These are phyloP conservation scores for Aspergillus carbonarius DNA, from an alignment of 2,329 filamentous ascomycete species.

Conservation along the genomic window DNA sequence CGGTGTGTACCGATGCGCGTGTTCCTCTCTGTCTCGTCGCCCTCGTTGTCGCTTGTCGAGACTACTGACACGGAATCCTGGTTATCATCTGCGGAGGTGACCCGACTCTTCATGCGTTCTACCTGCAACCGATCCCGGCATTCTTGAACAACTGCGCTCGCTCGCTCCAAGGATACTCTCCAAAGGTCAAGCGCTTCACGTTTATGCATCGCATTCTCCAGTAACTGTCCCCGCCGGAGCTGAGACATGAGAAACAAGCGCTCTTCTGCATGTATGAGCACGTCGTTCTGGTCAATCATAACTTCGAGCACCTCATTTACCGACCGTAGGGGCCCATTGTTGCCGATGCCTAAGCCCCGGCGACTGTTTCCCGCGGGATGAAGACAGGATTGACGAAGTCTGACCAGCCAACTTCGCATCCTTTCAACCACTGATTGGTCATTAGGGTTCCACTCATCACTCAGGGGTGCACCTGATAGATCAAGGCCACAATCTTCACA, in stretches of 20 bases:
- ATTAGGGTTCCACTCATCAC: conserved; percentile 64
- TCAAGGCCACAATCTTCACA: conserved; percentile 67
- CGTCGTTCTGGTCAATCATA: conserved; percentile 87
- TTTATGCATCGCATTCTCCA: conserved; percentile 70
- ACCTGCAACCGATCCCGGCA: conserved; percentile 61
- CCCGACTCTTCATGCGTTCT: conserved; percentile 40
- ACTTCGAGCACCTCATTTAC: conserved; percentile 82
- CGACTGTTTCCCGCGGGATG: conserved; percentile 73
- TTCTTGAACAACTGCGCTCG: conserved; percentile 54
- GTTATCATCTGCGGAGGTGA: conserved; percentile 22
- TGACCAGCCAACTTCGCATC: conserved; percentile 78
- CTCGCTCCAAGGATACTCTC: conserved; percentile 56
- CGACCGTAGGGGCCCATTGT: conserved; percentile 67
- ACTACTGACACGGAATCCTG: conserved; percentile 18
- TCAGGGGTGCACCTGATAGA: conserved; percentile 60
- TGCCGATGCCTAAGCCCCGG: conserved; percentile 61
- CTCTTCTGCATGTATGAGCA: conserved; percentile 65
- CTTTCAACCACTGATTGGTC: conserved; percentile 57
- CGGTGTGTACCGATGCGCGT: conserved; percentile 58
- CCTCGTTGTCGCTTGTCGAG: conserved; percentile 36
- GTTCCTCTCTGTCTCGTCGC: conserved; percentile 41
- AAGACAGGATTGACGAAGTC: conserved; percentile 77
- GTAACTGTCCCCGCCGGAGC: conserved; percentile 71
- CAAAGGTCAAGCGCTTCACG: conserved; percentile 70
- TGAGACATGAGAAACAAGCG: conserved; percentile 63